Percentiles rank a stretch among this genome's conserved stretches.
Evolutionary conservation across 2,329 filamentous ascomycete genomes (phyloP).

Genomic region (Fusarium palustre): DNA sequence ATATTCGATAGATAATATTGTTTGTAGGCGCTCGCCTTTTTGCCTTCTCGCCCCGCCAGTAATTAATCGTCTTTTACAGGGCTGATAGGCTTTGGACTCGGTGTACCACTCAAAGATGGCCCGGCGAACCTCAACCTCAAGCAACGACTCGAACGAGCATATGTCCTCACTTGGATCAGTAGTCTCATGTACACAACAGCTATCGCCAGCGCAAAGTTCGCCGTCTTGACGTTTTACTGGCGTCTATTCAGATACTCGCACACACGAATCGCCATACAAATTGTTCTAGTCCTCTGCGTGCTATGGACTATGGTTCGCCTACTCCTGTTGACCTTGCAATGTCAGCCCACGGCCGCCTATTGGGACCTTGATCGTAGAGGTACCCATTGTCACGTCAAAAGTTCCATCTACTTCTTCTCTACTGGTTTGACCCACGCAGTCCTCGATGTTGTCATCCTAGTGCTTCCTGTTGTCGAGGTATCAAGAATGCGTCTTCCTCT

Average conservation of each 20-base stretch:
- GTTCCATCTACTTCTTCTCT: conserved; percentile 48
- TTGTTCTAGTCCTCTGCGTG: conserved; percentile 32
- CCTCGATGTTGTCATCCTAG: conserved; percentile 50
- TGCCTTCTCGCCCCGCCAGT: rapidly evolving
- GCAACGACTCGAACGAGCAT: conserved; percentile 22
- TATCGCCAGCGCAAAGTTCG: conserved; percentile 46
- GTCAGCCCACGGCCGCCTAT: conserved; percentile 49
- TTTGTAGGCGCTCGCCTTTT: neutral
- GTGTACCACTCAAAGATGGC: conserved; percentile 22
- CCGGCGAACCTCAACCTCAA: conserved; percentile 11
- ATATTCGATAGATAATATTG: conserved; percentile 20
- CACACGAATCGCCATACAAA: conserved; percentile 46
- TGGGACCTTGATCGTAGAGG: conserved; percentile 47
- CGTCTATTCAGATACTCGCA: conserved; percentile 45
- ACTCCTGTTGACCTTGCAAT: conserved; percentile 50
- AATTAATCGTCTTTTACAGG: neutral
- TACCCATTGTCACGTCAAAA: conserved; percentile 47
- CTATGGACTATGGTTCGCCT: conserved; percentile 47
- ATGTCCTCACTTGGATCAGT: conserved; percentile 40
- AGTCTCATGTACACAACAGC: conserved; percentile 45
- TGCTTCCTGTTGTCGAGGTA: conserved; percentile 49
- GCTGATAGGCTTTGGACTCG: conserved; percentile 18
- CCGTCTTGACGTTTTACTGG: conserved; percentile 48
- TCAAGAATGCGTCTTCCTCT: conserved; percentile 45
- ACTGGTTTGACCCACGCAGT: conserved; percentile 48